A percentile compares a stretch with the other conserved stretches of the same genome.
Evolutionary conservation across 164 flowering plant species (phyloP).

Genomic region (Amborella trichopoda): DNA sequence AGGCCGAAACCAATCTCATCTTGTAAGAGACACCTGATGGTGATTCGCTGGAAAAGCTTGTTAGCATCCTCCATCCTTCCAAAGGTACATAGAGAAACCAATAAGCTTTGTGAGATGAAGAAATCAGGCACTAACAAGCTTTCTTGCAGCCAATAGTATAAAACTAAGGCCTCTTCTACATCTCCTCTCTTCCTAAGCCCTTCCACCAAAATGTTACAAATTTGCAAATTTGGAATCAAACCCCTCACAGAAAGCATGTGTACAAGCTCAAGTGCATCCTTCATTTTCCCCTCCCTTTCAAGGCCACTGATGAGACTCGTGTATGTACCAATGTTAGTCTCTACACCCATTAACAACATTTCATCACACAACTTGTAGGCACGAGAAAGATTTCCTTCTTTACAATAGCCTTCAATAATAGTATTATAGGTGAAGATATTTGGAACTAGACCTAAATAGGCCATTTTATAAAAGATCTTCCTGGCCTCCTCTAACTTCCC

Average conservation of each 20-base stretch:
- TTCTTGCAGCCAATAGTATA: constrained; percentile 51
- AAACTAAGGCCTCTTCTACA: constrained; percentile 27
- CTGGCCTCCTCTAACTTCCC: no score
- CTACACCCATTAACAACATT: constrained; percentile 44
- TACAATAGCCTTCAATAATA: constrained; percentile 69
- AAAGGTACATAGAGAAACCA: no score
- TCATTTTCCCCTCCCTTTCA: constrained; percentile 46
- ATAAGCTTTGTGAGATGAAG: no score
- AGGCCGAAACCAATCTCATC: no score
- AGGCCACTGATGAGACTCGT: constrained; percentile 60
- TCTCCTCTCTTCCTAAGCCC: constrained; percentile 44
- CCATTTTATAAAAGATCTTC: no score
- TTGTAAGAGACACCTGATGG: no score
- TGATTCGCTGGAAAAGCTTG: no score
- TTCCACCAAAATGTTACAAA: constrained; percentile 63
- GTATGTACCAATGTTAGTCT: constrained; percentile 60
- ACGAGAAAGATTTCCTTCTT: constrained; percentile 49
- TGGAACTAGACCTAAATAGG: constrained; percentile 68
- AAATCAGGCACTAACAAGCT: no score
- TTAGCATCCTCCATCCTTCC: no score
- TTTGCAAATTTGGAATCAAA: constrained; percentile 47
- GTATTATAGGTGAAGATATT: constrained; percentile 69
- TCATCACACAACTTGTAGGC: constrained; percentile 55
- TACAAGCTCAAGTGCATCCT: constrained; percentile 50
- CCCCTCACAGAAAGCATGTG: constrained; percentile 21